Conservation (phyloP, 2,329 filamentous ascomycete species). For the Zalaria obscura region DNA sequence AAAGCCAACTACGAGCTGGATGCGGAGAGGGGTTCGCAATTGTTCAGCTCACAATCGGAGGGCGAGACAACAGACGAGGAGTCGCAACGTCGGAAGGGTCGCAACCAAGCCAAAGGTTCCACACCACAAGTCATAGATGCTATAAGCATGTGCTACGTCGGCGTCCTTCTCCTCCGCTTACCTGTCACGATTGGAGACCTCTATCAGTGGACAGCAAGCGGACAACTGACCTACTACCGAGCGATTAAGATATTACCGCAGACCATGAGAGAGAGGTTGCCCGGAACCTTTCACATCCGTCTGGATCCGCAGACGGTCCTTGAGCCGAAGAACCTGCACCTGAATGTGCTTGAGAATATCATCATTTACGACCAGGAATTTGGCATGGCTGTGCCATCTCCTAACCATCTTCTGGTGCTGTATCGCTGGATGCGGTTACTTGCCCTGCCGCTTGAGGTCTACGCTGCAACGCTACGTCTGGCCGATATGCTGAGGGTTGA, state of each 20-base stretch:
- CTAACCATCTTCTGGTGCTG: constrained; percentile 57
- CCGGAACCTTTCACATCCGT: constrained; percentile 42
- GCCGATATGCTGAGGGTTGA: constrained; percentile 36
- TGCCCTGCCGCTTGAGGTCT: constrained; percentile 60
- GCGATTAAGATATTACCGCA: constrained; percentile 45
- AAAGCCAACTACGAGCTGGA: constrained; percentile 20
- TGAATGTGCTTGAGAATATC: constrained; percentile 45
- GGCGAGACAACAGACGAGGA: constrained; percentile 25
- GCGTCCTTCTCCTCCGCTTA: constrained; percentile 57
- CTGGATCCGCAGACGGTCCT: constrained; percentile 40
- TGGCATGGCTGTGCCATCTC: constrained; percentile 53
- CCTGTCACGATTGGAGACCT: constrained; percentile 66
- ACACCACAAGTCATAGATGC: constrained; percentile 58
- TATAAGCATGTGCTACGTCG: constrained; percentile 67
- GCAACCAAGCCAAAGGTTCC: constrained; percentile 34
- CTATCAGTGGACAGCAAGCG: constrained; percentile 48
- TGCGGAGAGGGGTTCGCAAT: constrained; percentile 26
- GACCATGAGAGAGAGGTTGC: constrained; percentile 52
- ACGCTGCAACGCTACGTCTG: constrained; percentile 43
- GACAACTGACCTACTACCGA: constrained; percentile 57
- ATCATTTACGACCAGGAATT: constrained; percentile 54
- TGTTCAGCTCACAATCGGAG: constrained; percentile 47
- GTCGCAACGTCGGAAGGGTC: constrained; percentile 23
- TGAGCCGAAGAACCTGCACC: constrained; percentile 46
- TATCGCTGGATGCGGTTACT: constrained; percentile 58